Conservation (phyloP, 1,139 yeast species). For the Candida labiduridarum region DNA sequence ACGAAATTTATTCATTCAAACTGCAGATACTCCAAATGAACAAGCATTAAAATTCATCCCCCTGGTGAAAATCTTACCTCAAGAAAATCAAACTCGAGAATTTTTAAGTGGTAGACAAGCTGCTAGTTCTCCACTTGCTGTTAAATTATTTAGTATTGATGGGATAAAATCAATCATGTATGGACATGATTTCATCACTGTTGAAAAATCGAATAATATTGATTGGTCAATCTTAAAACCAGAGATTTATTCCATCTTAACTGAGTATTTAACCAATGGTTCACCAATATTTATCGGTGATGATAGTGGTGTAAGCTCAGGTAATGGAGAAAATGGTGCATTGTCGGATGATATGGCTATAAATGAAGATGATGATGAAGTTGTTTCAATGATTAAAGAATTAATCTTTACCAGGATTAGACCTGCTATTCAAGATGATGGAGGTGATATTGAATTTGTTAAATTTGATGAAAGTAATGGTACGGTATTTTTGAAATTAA, state of each 20-base stretch:
- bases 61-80: constrained; percentile 34
- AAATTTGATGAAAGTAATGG: constrained; percentile 65
- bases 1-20: constrained; percentile 40
- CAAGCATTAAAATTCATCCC: constrained; percentile 51
- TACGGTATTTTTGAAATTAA: constrained; percentile 63
- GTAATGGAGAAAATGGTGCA: constrained; percentile 19
- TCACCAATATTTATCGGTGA: constrained; percentile 53
- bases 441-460: constrained; percentile 80
- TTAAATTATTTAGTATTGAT: constrained; percentile 53
- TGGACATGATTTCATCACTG: constrained; percentile 74
- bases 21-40: constrained; percentile 49
- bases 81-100: constrained; percentile 53
- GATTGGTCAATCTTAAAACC: constrained; percentile 86
- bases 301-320: constrained; percentile 23
- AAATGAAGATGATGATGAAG: constrained; percentile 69
- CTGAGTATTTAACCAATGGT: constrained; percentile 83
- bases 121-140: constrained; percentile 56
- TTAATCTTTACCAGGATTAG: constrained; percentile 90
- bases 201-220: constrained; percentile 61
- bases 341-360: constrained; percentile 40
- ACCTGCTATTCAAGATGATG: constrained; percentile 90
- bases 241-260: constrained; percentile 80
- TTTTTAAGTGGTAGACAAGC: constrained; percentile 59
- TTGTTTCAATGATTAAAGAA: constrained; percentile 90
- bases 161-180: constrained; percentile 55